phyloP scores from a whole-genome alignment of 495 filamentous ascomycete species.

The Podospora pseudopauciseta region DNA sequence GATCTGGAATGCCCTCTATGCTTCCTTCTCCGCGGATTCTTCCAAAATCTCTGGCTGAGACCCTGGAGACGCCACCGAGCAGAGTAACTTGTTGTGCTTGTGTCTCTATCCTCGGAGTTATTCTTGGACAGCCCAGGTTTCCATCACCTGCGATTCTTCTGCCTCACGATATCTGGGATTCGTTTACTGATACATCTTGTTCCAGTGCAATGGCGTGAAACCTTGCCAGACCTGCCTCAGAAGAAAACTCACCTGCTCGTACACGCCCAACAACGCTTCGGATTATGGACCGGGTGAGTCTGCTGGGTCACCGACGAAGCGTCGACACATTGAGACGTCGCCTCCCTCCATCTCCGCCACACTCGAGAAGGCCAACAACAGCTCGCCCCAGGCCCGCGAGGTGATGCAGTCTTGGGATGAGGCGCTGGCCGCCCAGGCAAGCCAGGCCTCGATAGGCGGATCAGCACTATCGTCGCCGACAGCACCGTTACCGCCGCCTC shows the following conservation, averaged over 20 bases:
- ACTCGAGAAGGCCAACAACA: conserved; percentile 20
- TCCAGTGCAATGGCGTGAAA: conserved; percentile 64
- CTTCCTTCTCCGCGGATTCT: neutral
- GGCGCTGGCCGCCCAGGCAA: conserved; percentile 10
- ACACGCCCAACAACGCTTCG: conserved; percentile 38
- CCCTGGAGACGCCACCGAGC: too few species aligned
- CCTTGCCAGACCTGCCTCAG: conserved; percentile 66
- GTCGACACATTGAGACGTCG: conserved; percentile 41
- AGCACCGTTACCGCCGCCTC: conserved; percentile 17
- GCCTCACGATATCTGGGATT: conserved; percentile 7
- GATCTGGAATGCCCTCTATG: neutral
- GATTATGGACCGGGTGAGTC: conserved; percentile 34
- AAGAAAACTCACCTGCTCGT: conserved; percentile 52
- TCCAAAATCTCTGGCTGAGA: too few species aligned
- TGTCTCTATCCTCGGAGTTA: neutral
- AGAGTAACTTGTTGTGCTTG: neutral
- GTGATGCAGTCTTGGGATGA: conserved; percentile 27
- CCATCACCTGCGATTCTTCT: neutral
- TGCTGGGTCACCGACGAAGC: conserved; percentile 44
- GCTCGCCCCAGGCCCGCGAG: conserved; percentile 18
- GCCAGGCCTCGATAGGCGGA: conserved; percentile 15
- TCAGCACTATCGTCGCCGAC: conserved; percentile 24
- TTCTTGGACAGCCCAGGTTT: neutral
- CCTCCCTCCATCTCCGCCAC: conserved; percentile 25
- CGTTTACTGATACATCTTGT: conserved; percentile 20